These are phyloP conservation scores for Magnolia changhungtana DNA, from an alignment of 164 flowering plant species.

Conservation along the genomic window DNA sequence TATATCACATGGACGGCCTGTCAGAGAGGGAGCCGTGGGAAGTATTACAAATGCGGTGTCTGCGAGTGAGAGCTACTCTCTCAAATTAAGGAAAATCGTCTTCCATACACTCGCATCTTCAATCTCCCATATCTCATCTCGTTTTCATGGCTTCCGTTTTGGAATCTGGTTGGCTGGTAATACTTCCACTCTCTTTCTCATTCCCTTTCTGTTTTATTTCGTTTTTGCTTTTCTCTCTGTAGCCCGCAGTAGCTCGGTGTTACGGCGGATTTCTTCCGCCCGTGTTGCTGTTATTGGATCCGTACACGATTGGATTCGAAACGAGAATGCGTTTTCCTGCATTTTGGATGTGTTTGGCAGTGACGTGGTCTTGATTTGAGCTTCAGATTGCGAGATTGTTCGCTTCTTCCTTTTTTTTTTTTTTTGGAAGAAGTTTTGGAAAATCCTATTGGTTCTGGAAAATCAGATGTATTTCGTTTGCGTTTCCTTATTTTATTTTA, in stretches of 20 bases:
- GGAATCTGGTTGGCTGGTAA: slow-evolving; percentile 45
- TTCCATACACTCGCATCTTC: not conserved
- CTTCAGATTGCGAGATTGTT: too few species aligned
- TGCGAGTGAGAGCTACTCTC: not conserved
- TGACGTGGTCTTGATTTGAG: not conserved
- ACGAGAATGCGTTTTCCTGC: not conserved
- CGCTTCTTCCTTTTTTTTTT: not conserved
- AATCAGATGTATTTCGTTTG: not conserved
- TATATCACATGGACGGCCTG: slow-evolving; percentile 19
- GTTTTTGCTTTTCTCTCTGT: not conserved
- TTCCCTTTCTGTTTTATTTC: not conserved
- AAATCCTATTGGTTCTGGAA: not conserved
- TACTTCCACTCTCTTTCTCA: not conserved
- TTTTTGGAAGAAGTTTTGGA: not conserved
- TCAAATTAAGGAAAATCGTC: not conserved
- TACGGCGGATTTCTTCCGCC: not conserved
- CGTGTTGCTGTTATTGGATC: not conserved
- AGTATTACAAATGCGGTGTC: not conserved
- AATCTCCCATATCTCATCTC: not conserved
- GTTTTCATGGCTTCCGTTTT: slow-evolving; percentile 32
- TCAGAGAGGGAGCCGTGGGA: not conserved
- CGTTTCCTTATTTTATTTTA: not conserved
- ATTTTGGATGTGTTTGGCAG: not conserved
- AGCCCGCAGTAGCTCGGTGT: not conserved
- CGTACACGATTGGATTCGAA: not conserved